Conservation (phyloP, 2,329 filamentous ascomycete genomes). For the Hypocreales sp. region DNA sequence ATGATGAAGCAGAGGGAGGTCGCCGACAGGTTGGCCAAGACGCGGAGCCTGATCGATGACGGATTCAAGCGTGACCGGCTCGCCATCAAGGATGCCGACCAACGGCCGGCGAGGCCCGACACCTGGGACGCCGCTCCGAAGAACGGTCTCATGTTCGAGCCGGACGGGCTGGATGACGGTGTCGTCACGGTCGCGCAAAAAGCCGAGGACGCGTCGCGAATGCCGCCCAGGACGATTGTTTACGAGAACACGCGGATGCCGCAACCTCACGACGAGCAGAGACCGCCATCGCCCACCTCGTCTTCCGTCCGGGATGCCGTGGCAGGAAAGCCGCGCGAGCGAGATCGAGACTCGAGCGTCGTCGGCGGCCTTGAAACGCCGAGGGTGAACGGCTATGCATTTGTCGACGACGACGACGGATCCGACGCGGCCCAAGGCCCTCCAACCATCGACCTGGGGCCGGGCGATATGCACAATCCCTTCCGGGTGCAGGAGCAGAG, state of each 20-base stretch:
- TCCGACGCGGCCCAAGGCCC: slow-evolving; percentile 8
- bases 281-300: slow-evolving; percentile 64
- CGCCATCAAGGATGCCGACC: slow-evolving; percentile 50
- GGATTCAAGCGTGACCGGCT: slow-evolving; percentile 42
- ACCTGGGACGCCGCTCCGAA: slow-evolving; percentile 59
- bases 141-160: slow-evolving; percentile 79
- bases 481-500: slow-evolving; percentile 67
- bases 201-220: slow-evolving; percentile 54
- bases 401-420: slow-evolving; percentile 60
- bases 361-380: slow-evolving; percentile 61
- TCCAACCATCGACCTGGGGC: slow-evolving; percentile 39
- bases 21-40: slow-evolving; percentile 33
- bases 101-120: slow-evolving; percentile 63
- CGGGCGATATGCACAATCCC: slow-evolving; percentile 52
- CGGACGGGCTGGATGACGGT: slow-evolving; percentile 46
- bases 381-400: slow-evolving; percentile 82
- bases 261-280: slow-evolving; percentile 22
- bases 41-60: slow-evolving; percentile 34
- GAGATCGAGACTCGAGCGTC: slow-evolving; percentile 43
- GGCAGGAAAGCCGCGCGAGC: slow-evolving; percentile 49
- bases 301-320: slow-evolving; percentile 78
- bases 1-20: slow-evolving; percentile 53
- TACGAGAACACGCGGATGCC: slow-evolving; percentile 76
- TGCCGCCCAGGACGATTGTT: slow-evolving; percentile 60
- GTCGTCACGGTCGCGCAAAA: slow-evolving; percentile 49